Base-by-base conservation (phyloP, 2,329 filamentous ascomycete species). In the Monosporascus ibericus region DNA sequence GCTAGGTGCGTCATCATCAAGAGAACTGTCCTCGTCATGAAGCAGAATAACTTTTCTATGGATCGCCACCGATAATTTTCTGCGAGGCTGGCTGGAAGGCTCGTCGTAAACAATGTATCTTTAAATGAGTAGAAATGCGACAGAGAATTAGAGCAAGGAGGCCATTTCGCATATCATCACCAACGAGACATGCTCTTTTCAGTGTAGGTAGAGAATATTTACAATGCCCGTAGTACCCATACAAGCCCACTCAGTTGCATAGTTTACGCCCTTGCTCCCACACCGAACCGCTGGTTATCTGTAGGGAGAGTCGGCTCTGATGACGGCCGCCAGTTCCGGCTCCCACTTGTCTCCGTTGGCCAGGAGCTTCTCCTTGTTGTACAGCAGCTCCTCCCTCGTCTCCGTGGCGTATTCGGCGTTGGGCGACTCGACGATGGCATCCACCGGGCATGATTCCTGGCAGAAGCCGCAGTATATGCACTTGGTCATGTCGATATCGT, bases 401-500 rank as follows among this genome's bases (percentile, higher is more conserved):
- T 83, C 81, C 39, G 81, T 84, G 42, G 80, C 75, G 63, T 84
- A 84, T 68, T 84, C 81, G 62, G 80, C 79, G 62, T 84, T 84
- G 60, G 81, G 81, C 48, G 76, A 80, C 71, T 84, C 81, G 52
- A 84, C 81, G 61, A 82, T 99, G 55, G 94, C 94, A 75, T 99
- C 94, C 51, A 99, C 94, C 44, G 94, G 94, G 77, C 94, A 99
- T 60, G 90, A 95, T 79, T 99, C 94, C 78, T 96, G 92, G 83
- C 94, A 97, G 78, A 95, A 95, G 49, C 94, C 94, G 72, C 94
- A 97, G 84, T 97, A 99, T 75, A 99, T 99, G 78, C 94, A 99
- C 82, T 99, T 99, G 68, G 94, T 97, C 94, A 99, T 99, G 76
- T 99, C 94, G 69, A 99, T 96, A 72, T 99, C 94, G 76, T 99